These are phyloP conservation scores for Hibiscus tridactylites DNA, from an alignment of 345 rosid genomes.

Conservation along the genomic window DNA sequence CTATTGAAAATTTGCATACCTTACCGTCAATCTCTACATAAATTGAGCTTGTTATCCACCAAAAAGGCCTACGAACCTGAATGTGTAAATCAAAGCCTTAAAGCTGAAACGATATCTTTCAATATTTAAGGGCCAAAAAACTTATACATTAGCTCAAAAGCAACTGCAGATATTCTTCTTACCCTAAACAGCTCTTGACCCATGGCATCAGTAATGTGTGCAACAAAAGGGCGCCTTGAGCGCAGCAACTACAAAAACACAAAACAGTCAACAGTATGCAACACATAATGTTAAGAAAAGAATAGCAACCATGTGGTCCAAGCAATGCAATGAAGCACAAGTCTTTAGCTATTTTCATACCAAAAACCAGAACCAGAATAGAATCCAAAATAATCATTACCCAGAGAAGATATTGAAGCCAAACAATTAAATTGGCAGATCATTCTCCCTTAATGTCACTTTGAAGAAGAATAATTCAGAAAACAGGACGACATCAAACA, in stretches of 20 bases:
- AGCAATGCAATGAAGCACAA: not conserved
- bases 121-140: conserved; percentile 7
- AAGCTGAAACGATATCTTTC: conserved; percentile 16
- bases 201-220: conserved; percentile 62
- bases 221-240: conserved; percentile 80
- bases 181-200: conserved; percentile 82
- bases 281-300: not conserved
- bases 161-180: conserved; percentile 19
- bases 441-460: too few species aligned
- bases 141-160: not conserved
- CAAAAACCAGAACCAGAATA: not conserved
- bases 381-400: not conserved
- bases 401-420: not conserved
- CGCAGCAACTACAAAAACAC: conserved; percentile 58
- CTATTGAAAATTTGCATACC: conserved; percentile 34
- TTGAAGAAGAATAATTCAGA: not conserved
- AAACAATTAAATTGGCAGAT: not conserved
- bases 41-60: conserved; percentile 96
- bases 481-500: not conserved
- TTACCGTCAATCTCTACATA: conserved; percentile 82
- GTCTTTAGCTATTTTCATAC: not conserved
- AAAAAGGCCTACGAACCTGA: conserved; percentile 92
- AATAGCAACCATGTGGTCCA: not conserved
- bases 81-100: conserved; percentile 17
- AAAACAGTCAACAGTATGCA: not conserved